Evolutionary conservation across 2,329 filamentous ascomycete genomes (phyloP).

Genomic region (Fonsecaea monophora): DNA sequence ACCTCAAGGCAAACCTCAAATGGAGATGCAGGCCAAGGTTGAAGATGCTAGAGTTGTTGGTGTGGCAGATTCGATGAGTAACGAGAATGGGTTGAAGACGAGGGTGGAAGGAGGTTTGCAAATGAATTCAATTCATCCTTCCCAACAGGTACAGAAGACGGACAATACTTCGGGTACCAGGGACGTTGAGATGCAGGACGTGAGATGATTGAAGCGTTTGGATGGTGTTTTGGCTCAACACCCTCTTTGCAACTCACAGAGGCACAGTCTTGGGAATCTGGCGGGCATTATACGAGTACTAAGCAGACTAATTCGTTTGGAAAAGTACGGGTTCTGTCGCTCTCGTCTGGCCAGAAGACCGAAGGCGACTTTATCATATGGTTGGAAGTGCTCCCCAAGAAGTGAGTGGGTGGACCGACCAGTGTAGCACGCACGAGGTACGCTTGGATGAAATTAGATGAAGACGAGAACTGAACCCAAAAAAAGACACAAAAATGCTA

Average conservation of each 20-base stretch:
- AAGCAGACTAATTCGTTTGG: not conserved
- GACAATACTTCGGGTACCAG: not conserved
- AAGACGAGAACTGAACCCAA: too few species aligned
- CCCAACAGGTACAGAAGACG: not conserved
- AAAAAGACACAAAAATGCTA: too few species aligned
- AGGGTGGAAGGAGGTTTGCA: not conserved
- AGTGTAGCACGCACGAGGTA: too few species aligned
- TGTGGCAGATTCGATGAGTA: not conserved
- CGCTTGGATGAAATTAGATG: too few species aligned
- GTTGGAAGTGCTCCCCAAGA: too few species aligned
- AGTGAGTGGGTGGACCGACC: too few species aligned
- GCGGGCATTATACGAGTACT: not conserved
- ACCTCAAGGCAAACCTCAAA: not conserved
- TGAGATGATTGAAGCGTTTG: not conserved
- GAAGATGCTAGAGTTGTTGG: not conserved
- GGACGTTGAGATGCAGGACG: slow-evolving; percentile 18
- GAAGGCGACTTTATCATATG: not conserved
- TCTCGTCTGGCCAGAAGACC: not conserved
- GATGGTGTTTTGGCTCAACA: not conserved
- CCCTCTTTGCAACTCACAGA: not conserved
- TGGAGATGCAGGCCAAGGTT: not conserved
- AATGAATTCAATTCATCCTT: not conserved
- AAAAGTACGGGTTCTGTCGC: not conserved
- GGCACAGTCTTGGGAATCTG: not conserved
- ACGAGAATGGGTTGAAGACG: not conserved